phyloP scores from a whole-genome alignment of 2,329 filamentous ascomycete genomes.

The Epichloe coenophiala region DNA sequence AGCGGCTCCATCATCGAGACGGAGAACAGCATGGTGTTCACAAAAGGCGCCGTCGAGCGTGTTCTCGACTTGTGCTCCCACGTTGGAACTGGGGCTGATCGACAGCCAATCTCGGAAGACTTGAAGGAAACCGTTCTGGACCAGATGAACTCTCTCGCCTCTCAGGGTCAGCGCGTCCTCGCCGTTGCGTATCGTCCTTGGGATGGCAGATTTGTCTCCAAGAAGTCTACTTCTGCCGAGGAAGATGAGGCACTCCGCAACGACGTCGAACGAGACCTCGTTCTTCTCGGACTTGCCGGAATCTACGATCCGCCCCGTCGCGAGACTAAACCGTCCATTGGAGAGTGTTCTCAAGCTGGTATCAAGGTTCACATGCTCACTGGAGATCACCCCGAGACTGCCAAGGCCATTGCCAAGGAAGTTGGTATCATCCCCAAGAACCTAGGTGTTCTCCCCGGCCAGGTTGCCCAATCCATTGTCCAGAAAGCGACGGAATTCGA shows the following conservation, averaged over 20 bases:
- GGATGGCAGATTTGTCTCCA: conserved; percentile 33
- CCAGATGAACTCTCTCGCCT: conserved; percentile 46
- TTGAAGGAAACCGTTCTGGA: conserved; percentile 34
- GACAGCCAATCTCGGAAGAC: conserved; percentile 34
- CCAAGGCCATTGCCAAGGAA: conserved; percentile 63
- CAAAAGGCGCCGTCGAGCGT: conserved; percentile 48
- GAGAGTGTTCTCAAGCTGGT: conserved; percentile 56
- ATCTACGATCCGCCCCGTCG: conserved; percentile 77
- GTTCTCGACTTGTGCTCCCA: conserved; percentile 42
- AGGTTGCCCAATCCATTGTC: conserved; percentile 55
- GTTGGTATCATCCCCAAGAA: conserved; percentile 63
- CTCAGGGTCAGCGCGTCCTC: conserved; percentile 58
- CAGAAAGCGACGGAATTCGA: conserved; percentile 71
- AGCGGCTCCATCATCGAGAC: conserved; percentile 24
- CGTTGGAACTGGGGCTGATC: conserved; percentile 28
- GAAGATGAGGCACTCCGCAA: conserved; percentile 38
- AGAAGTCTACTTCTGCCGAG: conserved; percentile 18
- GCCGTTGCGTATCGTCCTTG: conserved; percentile 53
- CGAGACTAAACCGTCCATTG: conserved; percentile 62
- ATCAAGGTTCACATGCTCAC: conserved; percentile 78
- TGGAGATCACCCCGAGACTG: conserved; percentile 65
- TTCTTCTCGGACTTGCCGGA: conserved; percentile 68
- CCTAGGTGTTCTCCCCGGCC: conserved; percentile 42
- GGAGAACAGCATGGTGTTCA: conserved; percentile 40
- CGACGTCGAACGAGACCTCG: conserved; percentile 52